Percentiles rank a stretch among this genome's conserved stretches.
phyloP scores from a whole-genome alignment of 805 yeast species.

The Wickerhamiella siamensis region DNA sequence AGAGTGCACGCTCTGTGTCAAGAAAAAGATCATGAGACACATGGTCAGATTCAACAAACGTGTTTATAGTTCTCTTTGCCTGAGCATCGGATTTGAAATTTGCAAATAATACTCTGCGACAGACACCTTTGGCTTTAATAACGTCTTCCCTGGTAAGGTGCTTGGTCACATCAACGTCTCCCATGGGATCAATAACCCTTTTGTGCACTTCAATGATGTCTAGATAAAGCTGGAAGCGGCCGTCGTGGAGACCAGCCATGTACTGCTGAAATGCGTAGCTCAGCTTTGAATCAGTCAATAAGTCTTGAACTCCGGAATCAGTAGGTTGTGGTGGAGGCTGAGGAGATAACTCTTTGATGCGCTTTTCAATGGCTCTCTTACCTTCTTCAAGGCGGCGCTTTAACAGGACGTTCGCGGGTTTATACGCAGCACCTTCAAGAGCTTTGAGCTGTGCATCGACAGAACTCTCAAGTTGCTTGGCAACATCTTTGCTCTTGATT shows the following conservation, averaged over 20 bases:
- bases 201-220: neutral
- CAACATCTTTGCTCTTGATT: constrained; percentile 28
- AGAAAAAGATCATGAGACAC: neutral
- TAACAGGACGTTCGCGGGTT: neutral
- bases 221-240: neutral
- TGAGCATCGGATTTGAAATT: neutral
- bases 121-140: neutral
- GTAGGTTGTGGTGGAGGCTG: neutral
- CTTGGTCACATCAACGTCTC: neutral
- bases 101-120: neutral
- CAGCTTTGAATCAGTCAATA: neutral
- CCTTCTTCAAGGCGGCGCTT: neutral
- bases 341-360: neutral
- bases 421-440: neutral
- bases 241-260: neutral
- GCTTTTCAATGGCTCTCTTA: neutral
- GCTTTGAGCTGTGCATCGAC: neutral
- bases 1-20: neutral
- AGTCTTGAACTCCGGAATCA: neutral
- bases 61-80: neutral
- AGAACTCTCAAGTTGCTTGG: constrained; percentile 31
- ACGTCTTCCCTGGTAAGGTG: neutral
- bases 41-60: neutral
- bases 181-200: neutral
- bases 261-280: neutral